Evolutionary conservation across 2,329 filamentous ascomycete genomes (phyloP), one percentile per base, ranked within the genome.

Genomic region (Microdochium paspali): DNA sequence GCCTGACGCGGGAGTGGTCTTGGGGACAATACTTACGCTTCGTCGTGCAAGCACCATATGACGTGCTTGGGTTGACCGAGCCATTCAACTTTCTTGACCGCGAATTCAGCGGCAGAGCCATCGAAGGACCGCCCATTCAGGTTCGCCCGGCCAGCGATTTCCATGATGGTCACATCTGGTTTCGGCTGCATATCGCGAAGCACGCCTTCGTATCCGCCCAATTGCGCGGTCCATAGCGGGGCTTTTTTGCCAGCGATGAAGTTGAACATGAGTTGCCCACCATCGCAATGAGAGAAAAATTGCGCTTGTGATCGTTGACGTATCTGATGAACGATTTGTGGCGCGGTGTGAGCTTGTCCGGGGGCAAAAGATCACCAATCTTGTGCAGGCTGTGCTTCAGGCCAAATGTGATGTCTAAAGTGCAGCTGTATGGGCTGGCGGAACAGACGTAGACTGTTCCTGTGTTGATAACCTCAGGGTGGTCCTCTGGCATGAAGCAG

Each of bases 261-360:
- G 44, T 58, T 59, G 49, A 48, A 58, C 52, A 56, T 51, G 10
- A 59, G 32, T 30, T 59, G 56, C n/a, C 56, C 56, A n/a, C 55
- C 56, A 25, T 58, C 56, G 44, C 46, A 55, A 39, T 50, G 47
- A 7, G 52, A 56, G 25, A 47, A 50, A 10, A 49, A 10, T 49
- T 47, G 9, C 49, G 46, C 15, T 49, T 39, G 4, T 49, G 47
- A 25, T 53, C 51, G 6, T 39, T 40, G 18, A 54, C 32, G 40
- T 53, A 54, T 21, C 47, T 46, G 21, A 49, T 30, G 24, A 53
- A 53, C 2, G 49, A 47, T 15, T 30, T 46, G 24, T 50, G 44
- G 4, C 47, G 49, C 2, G 30, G n/a, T 20, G 47, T 47, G 23
- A 53, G 32, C 12, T 48, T 39, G 30, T 48, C 47, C 3, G 46